Evolutionary conservation across 768 basidiomycete species (phyloP), one percentile per base, ranked within the genome.

Genomic region (Sporobolomyces pararoseus): DNA sequence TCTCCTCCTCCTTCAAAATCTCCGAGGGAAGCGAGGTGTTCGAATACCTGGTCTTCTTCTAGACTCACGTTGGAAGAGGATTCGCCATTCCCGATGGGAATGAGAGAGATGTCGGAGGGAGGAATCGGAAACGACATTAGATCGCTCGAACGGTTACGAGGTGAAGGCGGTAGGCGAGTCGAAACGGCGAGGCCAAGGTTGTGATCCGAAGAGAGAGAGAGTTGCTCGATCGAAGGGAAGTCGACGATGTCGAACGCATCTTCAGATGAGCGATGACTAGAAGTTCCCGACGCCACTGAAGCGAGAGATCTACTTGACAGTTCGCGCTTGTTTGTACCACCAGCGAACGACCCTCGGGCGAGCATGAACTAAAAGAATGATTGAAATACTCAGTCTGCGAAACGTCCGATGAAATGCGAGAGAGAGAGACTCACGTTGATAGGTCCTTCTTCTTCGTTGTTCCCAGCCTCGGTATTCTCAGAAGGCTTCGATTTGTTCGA

Each of bases 191-290:
- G 51, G 0, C 37, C 37, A 23, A 55, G 61, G 23, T 42, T 37
- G 49, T 53, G 34, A 32, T 29, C 34, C 9, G 65, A 23, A 23
- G 42, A 13, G 63, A 60, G 39, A 2, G 23, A 16, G 58, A 72
- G 58, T n/a, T 71, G 42, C 12, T 49, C 63, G 63, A 68, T 25
- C 6, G 63, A 58, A 10, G 63, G 66, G 23, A 68, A 72, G 47
- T 72, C 71, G 66, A 67, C 66, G 27, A 72, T 65, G 53, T 72
- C 64, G 63, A 72, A 72, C 0, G 65, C 65, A 65, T 71, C 70
- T 14, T 71, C 70, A 1, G 64, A 65, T 4, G 63, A 64, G 37
- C 60, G 21, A 35, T n/a, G 59, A 13, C 16, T 60, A 4, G 69
- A 61, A 19, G 51, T 49, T 29, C 29, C 50, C 14, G 65, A 66